Base-by-base conservation (phyloP, 2,329 filamentous ascomycete species). In the Bipolaris sorokiniana region DNA sequence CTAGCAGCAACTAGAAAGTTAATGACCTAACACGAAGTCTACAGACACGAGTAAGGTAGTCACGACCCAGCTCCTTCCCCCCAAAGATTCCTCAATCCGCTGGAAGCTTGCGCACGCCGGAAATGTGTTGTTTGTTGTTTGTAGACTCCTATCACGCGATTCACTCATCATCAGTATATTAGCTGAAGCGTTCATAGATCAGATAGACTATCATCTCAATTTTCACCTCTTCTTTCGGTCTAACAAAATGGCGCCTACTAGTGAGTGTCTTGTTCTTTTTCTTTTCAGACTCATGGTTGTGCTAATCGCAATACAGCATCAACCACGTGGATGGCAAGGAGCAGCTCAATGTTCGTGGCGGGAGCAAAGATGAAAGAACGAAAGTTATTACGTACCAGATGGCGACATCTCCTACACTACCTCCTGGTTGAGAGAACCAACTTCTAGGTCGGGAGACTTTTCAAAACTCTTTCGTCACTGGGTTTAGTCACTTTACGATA, bases 281-380 rank as follows among this genome's bases (percentile, higher is more conserved):
- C 16, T 22, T 31, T 16, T 13, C 5, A n/a, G 3, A 16, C 18
- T 48, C 7, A 10, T 20, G 40, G 16, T 18, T 7, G 6, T 18
- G 11, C 23, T 34, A 11, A 33, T n/a, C 26, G 10, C 3, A 4
- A 13, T 4, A 9, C 20, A 55, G 53, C 34, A 55, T 55, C 53
- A 55, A 55, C 34, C 28, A 31, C 7, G 42, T 22, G 2, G 22
- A 31, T 15, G 23, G 23, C 13, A 22, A 40, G 9, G 51, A 31
- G 40, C 53, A 55, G 18, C 20, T 55, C 40, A 55, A 55, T 7
- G 48, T 55, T 5, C 6, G 15, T 34, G 34, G 41, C 1, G 33
- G 1, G 5, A n/a, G 13, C 34, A 55, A 46, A 34, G 26, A 18
- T 2, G 22, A 22, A 3, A 47, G 53, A 33, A 46, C 53, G 2